Evolutionary conservation across 2,329 filamentous ascomycete species (phyloP).

Genomic region (Colletotrichum lindemuthianum): DNA sequence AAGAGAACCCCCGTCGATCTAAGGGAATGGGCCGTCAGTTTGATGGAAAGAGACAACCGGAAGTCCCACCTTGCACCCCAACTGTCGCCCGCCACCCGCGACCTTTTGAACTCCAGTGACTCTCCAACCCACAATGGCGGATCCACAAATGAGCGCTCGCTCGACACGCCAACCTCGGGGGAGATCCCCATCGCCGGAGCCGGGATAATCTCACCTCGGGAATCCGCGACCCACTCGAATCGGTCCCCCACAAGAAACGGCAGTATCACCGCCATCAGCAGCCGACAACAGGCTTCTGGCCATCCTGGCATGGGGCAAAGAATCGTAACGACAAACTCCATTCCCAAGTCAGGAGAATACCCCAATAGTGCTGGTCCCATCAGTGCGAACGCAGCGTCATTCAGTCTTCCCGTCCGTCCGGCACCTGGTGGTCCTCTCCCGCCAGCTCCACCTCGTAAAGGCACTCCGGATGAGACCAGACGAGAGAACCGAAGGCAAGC

Average conservation of each 20-base stretch:
- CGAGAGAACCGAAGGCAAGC: constrained; percentile 64
- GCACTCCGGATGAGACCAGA: constrained; percentile 63
- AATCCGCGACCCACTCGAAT: constrained; percentile 56
- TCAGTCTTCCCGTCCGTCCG: constrained; percentile 72
- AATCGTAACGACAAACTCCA: constrained; percentile 62
- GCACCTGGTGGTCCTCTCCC: constrained; percentile 69
- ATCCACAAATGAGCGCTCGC: constrained; percentile 56
- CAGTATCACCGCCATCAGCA: constrained; percentile 53
- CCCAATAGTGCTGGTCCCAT: constrained; percentile 50
- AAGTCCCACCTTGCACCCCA: constrained; percentile 91
- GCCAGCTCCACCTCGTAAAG: constrained; percentile 68
- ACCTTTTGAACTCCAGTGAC: constrained; percentile 73
- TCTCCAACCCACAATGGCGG: constrained; percentile 61
- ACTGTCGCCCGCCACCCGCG: constrained; percentile 80
- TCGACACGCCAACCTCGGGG: constrained; percentile 74
- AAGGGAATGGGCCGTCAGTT: constrained; percentile 89
- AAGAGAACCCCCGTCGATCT: constrained; percentile 96
- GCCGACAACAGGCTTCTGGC: constrained; percentile 45
- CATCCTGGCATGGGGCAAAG: constrained; percentile 66
- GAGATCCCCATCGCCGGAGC: constrained; percentile 75
- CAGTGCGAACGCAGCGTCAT: constrained; percentile 61
- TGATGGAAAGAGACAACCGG: constrained; percentile 95
- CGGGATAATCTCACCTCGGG: constrained; percentile 63
- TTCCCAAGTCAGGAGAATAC: constrained; percentile 57
- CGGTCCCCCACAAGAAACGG: constrained; percentile 65